Conservation (phyloP, 768 basidiomycete genomes). For the Tricholoma saponaceum region DNA sequence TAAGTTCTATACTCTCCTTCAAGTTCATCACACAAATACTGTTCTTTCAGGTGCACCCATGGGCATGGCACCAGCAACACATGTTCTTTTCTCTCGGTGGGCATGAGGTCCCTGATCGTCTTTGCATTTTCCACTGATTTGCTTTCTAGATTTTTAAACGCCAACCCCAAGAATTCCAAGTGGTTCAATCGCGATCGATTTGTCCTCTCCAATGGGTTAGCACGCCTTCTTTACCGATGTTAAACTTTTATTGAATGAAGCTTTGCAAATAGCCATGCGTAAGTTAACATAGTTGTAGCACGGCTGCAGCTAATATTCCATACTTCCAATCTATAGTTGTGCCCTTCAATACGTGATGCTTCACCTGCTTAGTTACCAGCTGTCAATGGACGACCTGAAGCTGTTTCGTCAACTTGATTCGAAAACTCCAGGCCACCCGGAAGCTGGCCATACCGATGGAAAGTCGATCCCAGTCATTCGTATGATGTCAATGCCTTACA, state of each 20-base stretch:
- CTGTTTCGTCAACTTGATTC: constrained; percentile 89
- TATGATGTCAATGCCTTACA: constrained; percentile 3
- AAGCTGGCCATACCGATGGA: constrained; percentile 55
- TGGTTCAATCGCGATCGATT: constrained; percentile 98
- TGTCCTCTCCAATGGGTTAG: constrained; percentile 92
- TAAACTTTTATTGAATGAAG: constrained; percentile 10
- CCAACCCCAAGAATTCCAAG: constrained; percentile 84
- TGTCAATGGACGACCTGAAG: constrained; percentile 91
- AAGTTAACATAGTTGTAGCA: constrained; percentile 25
- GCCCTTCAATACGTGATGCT: constrained; percentile 91
- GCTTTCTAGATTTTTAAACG: constrained; percentile 67
- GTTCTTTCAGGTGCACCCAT: constrained; percentile 74
- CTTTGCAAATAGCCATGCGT: constrained; percentile 61
- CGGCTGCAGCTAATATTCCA: not conserved
- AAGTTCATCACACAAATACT: constrained; percentile 6
- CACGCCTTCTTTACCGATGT: constrained; percentile 5
- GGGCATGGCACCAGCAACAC: constrained; percentile 87
- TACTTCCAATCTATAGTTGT: constrained; percentile 49
- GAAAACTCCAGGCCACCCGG: constrained; percentile 92
- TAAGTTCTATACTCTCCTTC: constrained; percentile 10
- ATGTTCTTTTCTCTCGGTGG: constrained; percentile 76
- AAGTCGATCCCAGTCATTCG: constrained; percentile 6
- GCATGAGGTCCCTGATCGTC: constrained; percentile 2
- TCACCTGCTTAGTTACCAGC: constrained; percentile 89
- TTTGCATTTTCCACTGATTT: constrained; percentile 1